Evolutionary conservation across 2,329 filamentous ascomycete species (phyloP), one percentile per base, ranked within the genome.

Genomic region (Fusarium odoratissimum): DNA sequence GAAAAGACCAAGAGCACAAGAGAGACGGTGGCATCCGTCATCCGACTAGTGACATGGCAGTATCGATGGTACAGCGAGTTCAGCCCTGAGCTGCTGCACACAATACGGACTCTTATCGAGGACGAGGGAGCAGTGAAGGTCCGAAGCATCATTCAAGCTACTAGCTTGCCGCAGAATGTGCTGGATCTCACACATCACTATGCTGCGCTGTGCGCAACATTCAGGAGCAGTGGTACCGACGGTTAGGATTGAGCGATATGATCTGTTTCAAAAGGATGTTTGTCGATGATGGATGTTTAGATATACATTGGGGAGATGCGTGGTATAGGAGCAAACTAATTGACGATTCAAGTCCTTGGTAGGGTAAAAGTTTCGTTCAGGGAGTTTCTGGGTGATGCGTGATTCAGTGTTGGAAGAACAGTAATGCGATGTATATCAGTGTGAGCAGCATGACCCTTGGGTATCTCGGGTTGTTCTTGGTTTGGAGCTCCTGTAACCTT

Each of bases 11-110:
- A 92, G 78, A 94, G 93, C 82, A 95, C 93, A 7, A 87, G 94
- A 69, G 93, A 95, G 68, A 94, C 92, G 64, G 88, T 98, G 11
- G 92, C 91, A 33, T 91, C 93, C n/a, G 87, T 98, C 65, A 98
- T 99, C 74, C 88, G 95, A 58, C 86, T 99, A 45, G 94, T 98
- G 38, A 96, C 95, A 17, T 99, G 96, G 96, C 96, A 99, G 84
- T 99, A 98, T 84, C 89, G 96, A 75, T 99, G 96, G 96, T 99
- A 99, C 85, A 98, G 95, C 63, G 96, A 99, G 89, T 99, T 99
- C 84, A 98, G 95, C 23, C 96, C 96, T 1, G 91, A 95, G 73
- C 88, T 99, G 46, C 89, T 99, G 60, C 94, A 91, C 82, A 92
- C 93, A 6, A 93, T 98, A 78, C 92, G 96, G 70, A 95, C 93